Base-by-base conservation (phyloP, 2,329 filamentous ascomycete species). In the Aureobasidium sp. region DNA sequence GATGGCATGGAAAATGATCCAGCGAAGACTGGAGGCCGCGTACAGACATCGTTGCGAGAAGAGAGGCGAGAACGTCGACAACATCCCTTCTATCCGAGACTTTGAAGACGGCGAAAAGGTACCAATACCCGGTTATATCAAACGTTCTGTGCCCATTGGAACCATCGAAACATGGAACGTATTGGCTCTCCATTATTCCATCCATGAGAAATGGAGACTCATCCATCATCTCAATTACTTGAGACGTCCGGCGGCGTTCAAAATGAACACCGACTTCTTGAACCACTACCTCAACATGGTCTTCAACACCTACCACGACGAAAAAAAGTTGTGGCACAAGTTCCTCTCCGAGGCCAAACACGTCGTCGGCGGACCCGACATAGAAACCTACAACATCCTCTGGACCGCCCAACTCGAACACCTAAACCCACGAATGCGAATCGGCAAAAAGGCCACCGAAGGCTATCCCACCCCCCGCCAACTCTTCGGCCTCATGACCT, bases 111-210 rank as follows among this genome's bases (percentile, higher is more conserved):
- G 34, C n/a, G 20, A 63, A 9, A 7, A n/a, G 27, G 69, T 76
- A 34, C 11, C 31, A 11, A 34, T 34, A 48, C 78, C 77, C 4
- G 39, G 45, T 22, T 44, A 42, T 36, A 12, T 59, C 5, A 22
- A 36, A 15, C 68, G 79, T 42, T 71, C 72, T 25, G 73, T 79
- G 4, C 79, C 87, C 0, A 77, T 79, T 49, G 90, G 89, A 2
- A 91, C 82, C 3, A 80, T 88, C 45, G 90, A 94, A 73, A 94
- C 90, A 0, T 93, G 93, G 70, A 87, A 83, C 3, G 80, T 94
- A 14, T 78, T 94, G 36, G 83, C 90, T 1, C 82, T 89, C 63
- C 85, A 89, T 70, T 93, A 91, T 70, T 83, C 84, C 56, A 77
- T 84, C 47, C 83, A 86, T 20, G 78, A 81, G 17, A 79, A 87